These are phyloP conservation scores for Sporothrix inflata DNA, from an alignment of 2,329 filamentous ascomycete species.

Conservation along the genomic window DNA sequence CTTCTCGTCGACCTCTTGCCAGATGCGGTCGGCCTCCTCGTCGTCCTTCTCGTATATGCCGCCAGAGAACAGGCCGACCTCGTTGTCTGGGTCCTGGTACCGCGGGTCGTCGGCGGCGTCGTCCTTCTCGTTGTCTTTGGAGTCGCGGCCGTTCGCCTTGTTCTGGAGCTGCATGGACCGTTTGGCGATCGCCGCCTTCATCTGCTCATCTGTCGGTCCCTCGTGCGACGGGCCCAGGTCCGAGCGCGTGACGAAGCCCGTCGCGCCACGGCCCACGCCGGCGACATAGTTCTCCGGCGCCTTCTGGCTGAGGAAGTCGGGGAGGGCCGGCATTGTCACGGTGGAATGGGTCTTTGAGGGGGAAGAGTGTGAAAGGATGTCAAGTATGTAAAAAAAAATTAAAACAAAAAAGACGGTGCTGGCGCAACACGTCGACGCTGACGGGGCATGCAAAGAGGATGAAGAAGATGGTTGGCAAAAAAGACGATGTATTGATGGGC, in stretches of 20 bases:
- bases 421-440: slow-evolving; percentile 18
- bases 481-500: slow-evolving; percentile 4
- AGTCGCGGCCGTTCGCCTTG: slow-evolving; percentile 58
- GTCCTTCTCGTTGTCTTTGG: slow-evolving; percentile 65
- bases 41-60: slow-evolving; percentile 97
- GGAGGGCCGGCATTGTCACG: slow-evolving; percentile 56
- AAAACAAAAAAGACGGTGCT: slow-evolving; percentile 13
- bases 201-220: slow-evolving; percentile 95
- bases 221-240: slow-evolving; percentile 94
- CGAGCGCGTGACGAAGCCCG: slow-evolving; percentile 95
- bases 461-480: neutral
- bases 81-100: slow-evolving; percentile 96
- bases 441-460: neutral
- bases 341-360: neutral
- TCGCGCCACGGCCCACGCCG: slow-evolving; percentile 95
- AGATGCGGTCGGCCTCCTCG: slow-evolving; percentile 95
- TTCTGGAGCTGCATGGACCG: slow-evolving; percentile 75
- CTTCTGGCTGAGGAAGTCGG: slow-evolving; percentile 86
- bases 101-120: slow-evolving; percentile 67
- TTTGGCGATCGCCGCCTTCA: slow-evolving; percentile 95
- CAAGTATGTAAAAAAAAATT: neutral
- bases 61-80: slow-evolving; percentile 91
- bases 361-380: neutral
- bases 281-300: slow-evolving; percentile 90
- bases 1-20: slow-evolving; percentile 92